Percentiles rank a stretch among this genome's conserved stretches.
Conservation (phyloP, 2,329 filamentous ascomycete genomes). For the Scedosporium boydii region DNA sequence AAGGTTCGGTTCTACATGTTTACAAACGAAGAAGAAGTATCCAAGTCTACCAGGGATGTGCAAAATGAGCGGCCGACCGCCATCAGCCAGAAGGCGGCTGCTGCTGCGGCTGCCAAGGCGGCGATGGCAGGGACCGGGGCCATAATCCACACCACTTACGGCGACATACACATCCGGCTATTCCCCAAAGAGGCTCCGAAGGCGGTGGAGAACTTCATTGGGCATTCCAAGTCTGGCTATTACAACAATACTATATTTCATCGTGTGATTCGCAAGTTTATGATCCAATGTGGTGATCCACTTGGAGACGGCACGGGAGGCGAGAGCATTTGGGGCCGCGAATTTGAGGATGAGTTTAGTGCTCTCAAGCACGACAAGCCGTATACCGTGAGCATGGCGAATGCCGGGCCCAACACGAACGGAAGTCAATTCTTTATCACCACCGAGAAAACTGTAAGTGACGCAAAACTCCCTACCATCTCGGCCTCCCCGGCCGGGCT, state of each 20-base stretch:
- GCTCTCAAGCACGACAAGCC: slow-evolving; percentile 88
- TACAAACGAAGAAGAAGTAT: slow-evolving; percentile 77
- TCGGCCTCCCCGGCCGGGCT: background rate
- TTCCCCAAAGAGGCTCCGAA: slow-evolving; percentile 91
- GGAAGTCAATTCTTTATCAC: slow-evolving; percentile 98
- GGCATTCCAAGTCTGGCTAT: slow-evolving; percentile 79
- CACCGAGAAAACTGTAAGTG: slow-evolving; percentile 79
- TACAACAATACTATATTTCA: slow-evolving; percentile 99
- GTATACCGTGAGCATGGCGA: slow-evolving; percentile 96
- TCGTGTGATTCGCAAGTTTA: slow-evolving; percentile 93
- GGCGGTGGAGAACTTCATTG: slow-evolving; percentile 95
- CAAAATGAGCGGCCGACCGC: slow-evolving; percentile 85
- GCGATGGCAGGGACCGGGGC: slow-evolving; percentile 70
- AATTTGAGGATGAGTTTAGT: slow-evolving; percentile 91
- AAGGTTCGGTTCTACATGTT: slow-evolving; percentile 98
- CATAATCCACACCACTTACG: slow-evolving; percentile 82
- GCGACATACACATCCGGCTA: slow-evolving; percentile 86
- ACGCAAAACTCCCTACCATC: background rate
- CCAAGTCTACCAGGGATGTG: slow-evolving; percentile 77
- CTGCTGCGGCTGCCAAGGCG: slow-evolving; percentile 43
- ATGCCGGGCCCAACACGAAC: slow-evolving; percentile 91
- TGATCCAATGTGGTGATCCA: slow-evolving; percentile 86
- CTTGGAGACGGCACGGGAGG: slow-evolving; percentile 83
- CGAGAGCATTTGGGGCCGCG: slow-evolving; percentile 84
- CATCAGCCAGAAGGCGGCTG: slow-evolving; percentile 31